These are phyloP conservation scores for Arthrobotrys sphaeroides DNA, from an alignment of 2,329 filamentous ascomycete genomes.

Conservation along the genomic window DNA sequence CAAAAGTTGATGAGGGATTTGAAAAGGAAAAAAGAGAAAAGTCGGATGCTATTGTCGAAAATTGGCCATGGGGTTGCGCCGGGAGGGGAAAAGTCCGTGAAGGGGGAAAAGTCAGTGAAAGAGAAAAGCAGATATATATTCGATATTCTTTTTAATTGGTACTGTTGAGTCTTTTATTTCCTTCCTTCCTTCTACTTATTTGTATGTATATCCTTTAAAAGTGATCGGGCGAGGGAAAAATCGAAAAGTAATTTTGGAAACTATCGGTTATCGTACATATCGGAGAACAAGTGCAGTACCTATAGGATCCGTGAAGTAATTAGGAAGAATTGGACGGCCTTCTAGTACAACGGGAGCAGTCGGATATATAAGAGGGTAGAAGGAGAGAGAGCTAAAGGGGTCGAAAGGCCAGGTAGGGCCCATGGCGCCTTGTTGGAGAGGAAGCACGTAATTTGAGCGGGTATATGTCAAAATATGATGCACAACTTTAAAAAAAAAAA, in stretches of 20 bases:
- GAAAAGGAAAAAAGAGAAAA: constrained; percentile 33
- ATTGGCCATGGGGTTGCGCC: neutral
- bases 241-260: neutral
- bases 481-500: too few relatives aligned
- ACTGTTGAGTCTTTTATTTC: neutral
- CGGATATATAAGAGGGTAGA: too few relatives aligned
- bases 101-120: neutral
- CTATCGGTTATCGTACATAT: neutral
- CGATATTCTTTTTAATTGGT: neutral
- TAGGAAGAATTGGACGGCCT: too few relatives aligned
- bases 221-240: neutral
- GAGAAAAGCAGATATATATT: constrained; percentile 35
- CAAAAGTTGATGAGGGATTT: constrained; percentile 29
- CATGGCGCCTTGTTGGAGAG: constrained; percentile 46
- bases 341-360: neutral
- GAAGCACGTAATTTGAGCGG: constrained; percentile 44
- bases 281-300: too few relatives aligned
- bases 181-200: neutral
- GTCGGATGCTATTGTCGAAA: constrained; percentile 36
- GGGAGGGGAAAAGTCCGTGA: neutral
- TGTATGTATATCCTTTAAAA: constrained; percentile 3
- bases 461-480: too few relatives aligned
- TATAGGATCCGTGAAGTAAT: too few relatives aligned
- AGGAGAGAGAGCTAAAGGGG: constrained; percentile 2
- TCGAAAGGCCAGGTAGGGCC: neutral